Base-by-base conservation (phyloP, 202 grass and related monocot genomes). In the Setaria italica region DNA sequence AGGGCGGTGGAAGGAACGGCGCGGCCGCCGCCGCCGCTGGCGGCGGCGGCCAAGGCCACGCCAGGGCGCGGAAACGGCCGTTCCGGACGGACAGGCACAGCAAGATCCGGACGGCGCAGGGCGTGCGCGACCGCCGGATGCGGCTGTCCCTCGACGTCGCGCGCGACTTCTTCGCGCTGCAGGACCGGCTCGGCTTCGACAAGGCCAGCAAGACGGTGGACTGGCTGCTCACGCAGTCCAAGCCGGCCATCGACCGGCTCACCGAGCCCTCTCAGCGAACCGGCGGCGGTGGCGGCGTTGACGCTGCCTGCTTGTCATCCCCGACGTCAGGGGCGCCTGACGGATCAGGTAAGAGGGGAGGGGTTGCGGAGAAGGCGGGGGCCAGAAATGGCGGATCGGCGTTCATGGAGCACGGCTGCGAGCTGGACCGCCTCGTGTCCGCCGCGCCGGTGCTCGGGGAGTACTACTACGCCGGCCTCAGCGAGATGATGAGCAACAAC, bases 131-230 rank as follows among this genome's bases (percentile, higher is more conserved):
- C 88, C 86, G 95, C 41, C 88, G 92, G 79, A 97, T 97, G 92
- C 83, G 95, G 62, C 87, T 97, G 11, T 97, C 95, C 45, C 88
- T 94, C 20, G 90, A 94, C 82, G 95, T 94, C 4, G 92, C 95
- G 1, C 83, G 90, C 19, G 76, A 97, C 65, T 97, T 97, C 85
- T 97, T 97, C 76, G 84, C 72, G 25, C 89, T 97, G 69, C 95
- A 97, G 88, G 92, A 97, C 85, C 76, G 68, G 1, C 95, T 97
- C 17, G 92, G 95, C 37, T 97, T 95, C 79, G 95, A 97, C 80
- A 97, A 91, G 87, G 90, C 95, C 71, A 97, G 95, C 90, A 90
- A 97, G 82, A 97, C 95, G 60, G 87, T 97, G 43, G 90, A 97
- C 81, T 97, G 95, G 95, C 92, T 97, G 42, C 90, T 97, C 55